Evolutionary conservation across 2,329 filamentous ascomycete species (phyloP).

Genomic region (Tolypocladium paradoxum): DNA sequence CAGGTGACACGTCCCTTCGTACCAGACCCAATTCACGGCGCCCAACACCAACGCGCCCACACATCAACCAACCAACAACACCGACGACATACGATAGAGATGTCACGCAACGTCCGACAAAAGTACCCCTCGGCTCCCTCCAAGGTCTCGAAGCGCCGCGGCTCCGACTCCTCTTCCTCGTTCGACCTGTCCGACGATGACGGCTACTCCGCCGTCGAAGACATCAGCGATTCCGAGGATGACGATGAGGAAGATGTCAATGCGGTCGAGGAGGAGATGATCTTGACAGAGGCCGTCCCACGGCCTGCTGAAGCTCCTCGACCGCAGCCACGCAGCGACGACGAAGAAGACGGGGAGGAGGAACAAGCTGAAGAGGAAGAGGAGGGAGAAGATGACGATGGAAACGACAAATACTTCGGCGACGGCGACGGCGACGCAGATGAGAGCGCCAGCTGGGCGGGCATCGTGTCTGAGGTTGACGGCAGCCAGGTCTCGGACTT

Average conservation of each 20-base stretch:
- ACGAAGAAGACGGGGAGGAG: constrained; percentile 16
- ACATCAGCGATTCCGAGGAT: constrained; percentile 66
- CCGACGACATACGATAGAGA: constrained; percentile 13
- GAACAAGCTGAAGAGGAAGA: constrained; percentile 26
- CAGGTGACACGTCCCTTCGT: not conserved
- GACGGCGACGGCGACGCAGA: constrained; percentile 29
- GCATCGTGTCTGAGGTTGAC: constrained; percentile 38
- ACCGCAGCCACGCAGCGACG: constrained; percentile 23
- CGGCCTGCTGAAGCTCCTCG: constrained; percentile 37
- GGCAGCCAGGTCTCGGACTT: constrained; percentile 33
- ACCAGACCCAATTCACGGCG: not conserved
- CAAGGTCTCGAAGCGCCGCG: constrained; percentile 35
- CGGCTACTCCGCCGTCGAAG: constrained; percentile 66
- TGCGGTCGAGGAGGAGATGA: constrained; percentile 67
- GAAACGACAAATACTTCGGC: constrained; percentile 25
- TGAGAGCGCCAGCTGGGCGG: constrained; percentile 43
- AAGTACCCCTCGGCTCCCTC: constrained; percentile 32
- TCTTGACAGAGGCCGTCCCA: constrained; percentile 38
- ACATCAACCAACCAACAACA: not conserved
- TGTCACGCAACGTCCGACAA: constrained; percentile 44
- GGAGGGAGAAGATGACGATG: constrained; percentile 23
- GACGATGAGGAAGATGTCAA: constrained; percentile 71
- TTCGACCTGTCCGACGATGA: constrained; percentile 57
- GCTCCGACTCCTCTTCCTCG: constrained; percentile 42
- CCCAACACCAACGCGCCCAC: not conserved